phyloP scores from a whole-genome alignment of 164 flowering plant species.

The Dillenia turbinata region DNA sequence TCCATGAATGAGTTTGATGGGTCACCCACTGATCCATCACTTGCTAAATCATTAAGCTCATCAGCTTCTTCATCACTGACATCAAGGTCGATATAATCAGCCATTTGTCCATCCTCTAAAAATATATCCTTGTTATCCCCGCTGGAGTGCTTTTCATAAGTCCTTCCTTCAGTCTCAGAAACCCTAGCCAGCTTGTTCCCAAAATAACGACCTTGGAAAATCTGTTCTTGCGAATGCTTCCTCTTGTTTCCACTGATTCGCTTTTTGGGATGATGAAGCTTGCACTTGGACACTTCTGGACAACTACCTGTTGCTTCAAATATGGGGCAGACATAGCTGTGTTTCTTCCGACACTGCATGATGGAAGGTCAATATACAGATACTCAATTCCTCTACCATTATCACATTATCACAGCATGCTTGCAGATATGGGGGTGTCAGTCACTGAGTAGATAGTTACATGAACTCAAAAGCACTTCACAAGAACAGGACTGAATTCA shows the following conservation, averaged over 20 bases:
- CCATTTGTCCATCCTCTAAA: constrained; percentile 26
- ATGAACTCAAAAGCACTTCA: too few relatives aligned
- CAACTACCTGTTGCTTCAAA: constrained; percentile 78
- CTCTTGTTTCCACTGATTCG: constrained; percentile 38
- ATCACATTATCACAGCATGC: too few relatives aligned
- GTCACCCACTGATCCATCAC: constrained; percentile 14
- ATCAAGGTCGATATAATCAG: constrained; percentile 69
- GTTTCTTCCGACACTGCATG: constrained; percentile 92
- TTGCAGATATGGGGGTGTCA: too few relatives aligned
- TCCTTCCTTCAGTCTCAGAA: constrained; percentile 16
- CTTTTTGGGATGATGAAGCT: constrained; percentile 85
- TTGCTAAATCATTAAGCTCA: constrained; percentile 12
- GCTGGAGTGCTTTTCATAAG: constrained; percentile 19
- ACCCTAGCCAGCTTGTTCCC: constrained; percentile 27
- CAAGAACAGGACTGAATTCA: neutral
- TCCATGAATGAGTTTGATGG: constrained; percentile 20
- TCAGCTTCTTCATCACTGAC: constrained; percentile 40
- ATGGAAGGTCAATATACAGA: constrained; percentile 5
- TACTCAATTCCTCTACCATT: too few relatives aligned
- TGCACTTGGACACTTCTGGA: constrained; percentile 66
- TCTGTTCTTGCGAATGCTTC: constrained; percentile 33
- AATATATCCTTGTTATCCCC: constrained; percentile 24
- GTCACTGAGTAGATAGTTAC: too few relatives aligned
- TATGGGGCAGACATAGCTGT: constrained; percentile 76
- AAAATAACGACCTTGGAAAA: constrained; percentile 62